Evolutionary conservation across 1,139 yeast species (phyloP).

Genomic region (Spathaspora sp.): DNA sequence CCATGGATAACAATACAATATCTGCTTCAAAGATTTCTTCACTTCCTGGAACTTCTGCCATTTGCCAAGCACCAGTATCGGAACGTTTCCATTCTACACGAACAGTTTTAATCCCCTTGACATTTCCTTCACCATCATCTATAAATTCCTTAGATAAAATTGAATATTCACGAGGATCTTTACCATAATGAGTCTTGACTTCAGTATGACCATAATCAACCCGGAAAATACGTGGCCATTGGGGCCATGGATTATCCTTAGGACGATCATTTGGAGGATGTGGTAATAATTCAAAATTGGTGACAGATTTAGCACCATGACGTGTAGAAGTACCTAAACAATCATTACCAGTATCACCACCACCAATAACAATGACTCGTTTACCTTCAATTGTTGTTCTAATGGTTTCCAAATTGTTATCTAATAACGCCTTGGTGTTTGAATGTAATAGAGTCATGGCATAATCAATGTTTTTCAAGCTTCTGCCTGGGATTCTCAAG

Average conservation of each 20-base stretch:
- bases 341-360: constrained; percentile 99
- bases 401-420: constrained; percentile 76
- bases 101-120: constrained; percentile 89
- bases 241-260: constrained; percentile 99
- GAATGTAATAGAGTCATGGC: constrained; percentile 91
- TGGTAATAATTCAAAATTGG: constrained; percentile 92
- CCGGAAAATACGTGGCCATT: constrained; percentile 97
- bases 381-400: constrained; percentile 75
- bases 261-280: constrained; percentile 85
- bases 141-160: constrained; percentile 93
- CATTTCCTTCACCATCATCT: constrained; percentile 92
- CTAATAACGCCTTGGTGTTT: constrained; percentile 88
- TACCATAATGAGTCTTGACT: constrained; percentile 91
- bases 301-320: constrained; percentile 95
- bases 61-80: constrained; percentile 97
- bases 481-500: constrained; percentile 91
- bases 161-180: constrained; percentile 96
- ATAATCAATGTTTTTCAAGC: constrained; percentile 81
- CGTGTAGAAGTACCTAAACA: constrained; percentile 97
- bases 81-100: constrained; percentile 98
- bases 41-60: constrained; percentile 95
- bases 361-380: constrained; percentile 94
- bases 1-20: constrained; percentile 92
- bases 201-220: constrained; percentile 98
- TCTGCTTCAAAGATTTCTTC: constrained; percentile 96